These are phyloP conservation scores for Epichloe aotearoae DNA, from an alignment of 2,329 filamentous ascomycete species.

Conservation along the genomic window DNA sequence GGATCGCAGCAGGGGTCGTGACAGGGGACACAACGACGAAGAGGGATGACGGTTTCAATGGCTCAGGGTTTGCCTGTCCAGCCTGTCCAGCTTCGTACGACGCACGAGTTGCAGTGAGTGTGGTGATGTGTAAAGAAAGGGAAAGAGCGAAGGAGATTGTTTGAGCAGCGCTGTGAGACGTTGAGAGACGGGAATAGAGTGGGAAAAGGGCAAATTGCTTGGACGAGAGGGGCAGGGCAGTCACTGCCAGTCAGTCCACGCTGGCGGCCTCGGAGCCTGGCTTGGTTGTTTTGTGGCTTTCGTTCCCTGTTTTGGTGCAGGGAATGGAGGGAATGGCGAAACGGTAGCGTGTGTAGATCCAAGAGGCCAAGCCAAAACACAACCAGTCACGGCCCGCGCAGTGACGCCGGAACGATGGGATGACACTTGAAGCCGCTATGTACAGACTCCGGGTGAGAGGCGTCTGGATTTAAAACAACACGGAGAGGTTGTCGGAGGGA, in stretches of 20 bases:
- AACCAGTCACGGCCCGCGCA: too few species aligned
- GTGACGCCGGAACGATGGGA: too few species aligned
- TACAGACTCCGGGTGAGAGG: not conserved
- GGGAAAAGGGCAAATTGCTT: not conserved
- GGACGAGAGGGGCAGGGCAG: not conserved
- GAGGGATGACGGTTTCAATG: not conserved
- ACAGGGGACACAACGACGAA: not conserved
- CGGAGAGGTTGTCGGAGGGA: not conserved
- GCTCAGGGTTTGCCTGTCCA: not conserved
- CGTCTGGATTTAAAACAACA: not conserved
- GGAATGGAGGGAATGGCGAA: not conserved
- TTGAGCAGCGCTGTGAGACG: not conserved
- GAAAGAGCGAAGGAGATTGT: not conserved
- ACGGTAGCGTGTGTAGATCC: not conserved
- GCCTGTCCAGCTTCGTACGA: too few species aligned
- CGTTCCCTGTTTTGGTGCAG: conserved; percentile 1
- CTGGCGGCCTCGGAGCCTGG: too few species aligned
- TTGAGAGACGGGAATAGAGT: not conserved
- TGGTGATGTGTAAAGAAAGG: not conserved
- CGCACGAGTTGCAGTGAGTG: not conserved
- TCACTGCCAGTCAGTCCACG: too few species aligned
- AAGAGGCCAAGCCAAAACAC: not conserved
- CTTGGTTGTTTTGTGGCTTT: not conserved
- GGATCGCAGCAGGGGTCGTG: not conserved
- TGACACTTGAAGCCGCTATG: too few species aligned